Base-by-base conservation (phyloP, 1,139 yeast species). In the Scheffersomyces insectosa region DNA sequence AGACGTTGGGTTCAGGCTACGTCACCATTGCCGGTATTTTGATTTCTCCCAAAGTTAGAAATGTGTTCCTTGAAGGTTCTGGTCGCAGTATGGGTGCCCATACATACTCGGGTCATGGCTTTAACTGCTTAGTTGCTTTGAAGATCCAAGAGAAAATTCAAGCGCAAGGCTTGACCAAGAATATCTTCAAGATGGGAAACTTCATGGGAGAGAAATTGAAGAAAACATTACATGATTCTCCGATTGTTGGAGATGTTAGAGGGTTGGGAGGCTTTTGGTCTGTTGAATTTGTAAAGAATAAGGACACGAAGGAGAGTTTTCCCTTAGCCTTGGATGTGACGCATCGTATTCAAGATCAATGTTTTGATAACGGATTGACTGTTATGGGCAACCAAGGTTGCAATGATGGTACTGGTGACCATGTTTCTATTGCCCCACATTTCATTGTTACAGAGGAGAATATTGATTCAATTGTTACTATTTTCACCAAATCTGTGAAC, bases 181-280 rank as follows among this genome's bases (percentile, higher is more conserved):
- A 80, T 56, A 73, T 79, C 39, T 72, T 69, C 52, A 68, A 70
- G 37, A 68, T 62, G 50, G 86, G 86, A 51, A 71, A 64, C 45
- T 65, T 70, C 48, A 58, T 80, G 59, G 84, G 83, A 43, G 59
- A 60, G 27, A 63, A 60, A 43, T 63, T 80, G 41, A 56, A 56
- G 35, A 61, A 61, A 31, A 64, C 54, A 35, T 60, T 75, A 32
- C 59, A 57, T 28, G 47, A 44, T 8, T 50, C 61, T 31, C 67
- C 66, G 46, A 69, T 73, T 40, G 78, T 71, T 32, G 85, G 84
- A 47, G 82, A 81, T 49, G 73, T 80, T 36, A 75, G 86, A 65
- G 86, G 86, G 36, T 60, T 75, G 46, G 85, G 85, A 46, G 79
- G 82, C 15, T 82, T 82, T 62, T 79, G 84, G 79, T 67, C 81